phyloP scores from a whole-genome alignment of 164 flowering plant genomes.

The Annona cherimola region DNA sequence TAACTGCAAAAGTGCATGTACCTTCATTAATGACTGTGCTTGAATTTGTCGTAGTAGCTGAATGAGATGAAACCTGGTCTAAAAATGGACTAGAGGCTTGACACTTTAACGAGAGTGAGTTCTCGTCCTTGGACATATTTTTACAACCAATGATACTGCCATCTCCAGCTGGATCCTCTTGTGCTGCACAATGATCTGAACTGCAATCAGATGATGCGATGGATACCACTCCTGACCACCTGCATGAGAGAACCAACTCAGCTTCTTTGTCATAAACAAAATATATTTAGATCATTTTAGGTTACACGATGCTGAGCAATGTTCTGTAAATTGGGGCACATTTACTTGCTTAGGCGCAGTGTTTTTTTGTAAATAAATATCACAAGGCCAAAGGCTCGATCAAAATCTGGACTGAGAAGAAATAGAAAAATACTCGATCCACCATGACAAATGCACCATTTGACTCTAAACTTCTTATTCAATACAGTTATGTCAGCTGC shows the following conservation, averaged over 20 bases:
- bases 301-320: no score
- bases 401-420: no score
- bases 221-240: conserved; percentile 28
- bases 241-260: conserved; percentile 25
- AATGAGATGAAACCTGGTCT: conserved; percentile 26
- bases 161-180: conserved; percentile 41
- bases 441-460: no score
- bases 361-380: no score
- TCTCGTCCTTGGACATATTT: conserved; percentile 30
- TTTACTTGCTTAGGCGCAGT: no score
- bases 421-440: no score
- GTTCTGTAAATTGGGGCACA: no score
- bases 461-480: background rate
- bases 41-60: conserved; percentile 15
- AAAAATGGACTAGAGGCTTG: conserved; percentile 30
- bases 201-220: conserved; percentile 24
- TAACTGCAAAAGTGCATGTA: conserved; percentile 20
- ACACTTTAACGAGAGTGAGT: conserved; percentile 30
- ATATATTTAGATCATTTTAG: background rate
- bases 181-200: conserved; percentile 37
- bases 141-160: conserved; percentile 22
- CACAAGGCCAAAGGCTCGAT: no score
- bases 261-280: background rate
- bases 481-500: conserved; percentile 32
- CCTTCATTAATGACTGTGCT: conserved; percentile 19